Evolutionary conservation across 2,329 filamentous ascomycete species (phyloP), one percentile per base, ranked within the genome.

Genomic region (Penicillium sp.): DNA sequence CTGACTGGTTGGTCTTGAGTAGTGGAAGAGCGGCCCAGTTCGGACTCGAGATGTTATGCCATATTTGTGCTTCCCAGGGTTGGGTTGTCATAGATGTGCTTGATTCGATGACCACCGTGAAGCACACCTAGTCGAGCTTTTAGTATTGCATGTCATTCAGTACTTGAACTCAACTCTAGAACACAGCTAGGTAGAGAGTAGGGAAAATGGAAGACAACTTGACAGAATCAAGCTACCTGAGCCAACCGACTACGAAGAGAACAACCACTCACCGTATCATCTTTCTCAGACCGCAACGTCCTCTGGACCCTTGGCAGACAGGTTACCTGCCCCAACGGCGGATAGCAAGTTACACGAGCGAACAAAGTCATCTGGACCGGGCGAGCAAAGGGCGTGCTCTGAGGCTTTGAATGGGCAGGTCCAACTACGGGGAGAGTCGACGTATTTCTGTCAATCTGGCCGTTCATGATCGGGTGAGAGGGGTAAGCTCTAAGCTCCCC

Each of bases 241-340:
- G n/a, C n/a, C n/a, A n/a, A n/a, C n/a, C n/a, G n/a, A n/a, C n/a
- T n/a, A n/a, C n/a, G n/a, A n/a, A n/a, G n/a, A n/a, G n/a, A n/a
- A n/a, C n/a, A n/a, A n/a, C n/a, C n/a, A 50, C 61, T 54, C 49
- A 72, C 69, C 46, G 59, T 61, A 55, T 68, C 61, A 13, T 61
- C 51, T 21, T 57, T 41, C 15, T 54, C 53, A 3, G 52, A 59
- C 24, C 51, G 51, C 7, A 49, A 48, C 7, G 43, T 63, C 15
- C 72, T 64, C 50, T 72, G 68, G 15, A 69, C 61, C 32, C 72
- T 65, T 21, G 76, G 70, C 17, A 89, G 65, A 42, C 83, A 78
- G 1, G 90, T 91, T 20, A 89, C 81, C 67, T 92, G 89, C 2
- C 87, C 90, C 45, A 96, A 72, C 1, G 90, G 84, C 10, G 92